Evolutionary conservation across 1,284 basidiomycete species (phyloP), one percentile per base, ranked within the genome.

Genomic region (Irpex lacteus): DNA sequence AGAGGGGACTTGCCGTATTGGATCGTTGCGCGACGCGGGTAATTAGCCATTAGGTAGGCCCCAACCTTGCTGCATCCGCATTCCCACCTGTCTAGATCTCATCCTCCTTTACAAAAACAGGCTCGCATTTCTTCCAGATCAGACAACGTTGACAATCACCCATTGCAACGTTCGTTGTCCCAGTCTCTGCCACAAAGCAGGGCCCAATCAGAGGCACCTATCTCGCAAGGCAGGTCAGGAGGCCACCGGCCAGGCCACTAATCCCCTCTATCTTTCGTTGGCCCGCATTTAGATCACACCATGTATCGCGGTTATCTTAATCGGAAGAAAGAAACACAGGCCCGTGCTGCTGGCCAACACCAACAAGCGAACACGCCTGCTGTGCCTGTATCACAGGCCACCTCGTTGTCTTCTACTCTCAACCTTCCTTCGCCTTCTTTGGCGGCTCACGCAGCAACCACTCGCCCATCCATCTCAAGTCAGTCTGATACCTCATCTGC

Each of bases 381-480:
- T 70, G 69, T 72, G 68, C 74, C 73, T 63, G 66, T 74, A 56
- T 75, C 79, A 68, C 72, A 71, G 66, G 81, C 81, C 65, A 78
- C 81, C 73, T 81, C 80, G 67, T 76, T 80, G 69, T 73, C 77
- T 65, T 77, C 80, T 26, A 26, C 21, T 68, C 76, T 78, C 68
- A 73, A 74, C 64, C 26, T 26, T 26, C 26, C 26, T 2, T 74
- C 68, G 50, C 70, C 71, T 56, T 73, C 73, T 61, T 68, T 72
- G 64, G 26, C 26, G 26, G 15, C 76, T 71, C 77, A 75, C 73
- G 76, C 75, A 70, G 26, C 26, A 26, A 3, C 26, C 26, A 74
- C 75, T 62, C 70, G 74, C 60, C 70, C 74, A 60, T 75, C 77
- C 63, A 71, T 71, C 70, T 75, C 76, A 44, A 75, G 73, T 66